Evolutionary conservation across 2,329 filamentous ascomycete species (phyloP), one percentile per base, ranked within the genome.

Genomic region (Samsoniella hepiali): DNA sequence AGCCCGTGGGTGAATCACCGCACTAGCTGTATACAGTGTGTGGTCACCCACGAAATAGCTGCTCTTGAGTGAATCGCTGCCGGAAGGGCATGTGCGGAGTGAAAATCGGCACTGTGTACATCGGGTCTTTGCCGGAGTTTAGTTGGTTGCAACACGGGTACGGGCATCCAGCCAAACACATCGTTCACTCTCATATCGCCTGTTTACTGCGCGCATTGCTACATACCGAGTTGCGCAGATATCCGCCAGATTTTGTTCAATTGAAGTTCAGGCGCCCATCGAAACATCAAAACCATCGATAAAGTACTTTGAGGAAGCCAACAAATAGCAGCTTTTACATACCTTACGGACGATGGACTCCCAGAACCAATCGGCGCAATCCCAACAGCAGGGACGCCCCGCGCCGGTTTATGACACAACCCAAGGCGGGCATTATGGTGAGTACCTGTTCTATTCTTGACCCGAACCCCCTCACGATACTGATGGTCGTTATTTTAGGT

Each of bases 351-450:
- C 58, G 59, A 79, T 79, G 77, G 77, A 79, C 65, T 69, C 75
- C 49, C 76, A 78, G 65, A 76, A 76, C 63, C 79, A 82, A 59
- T 77, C 82, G 66, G 78, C 79, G 64, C 76, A 84, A 65, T 78
- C 83, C 66, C 84, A 85, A 71, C 86, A 88, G 72, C 81, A 84
- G 72, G 81, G 79, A 70, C 84, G 85, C 68, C 80, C 83, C 67
- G 82, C 84, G 71, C 86, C 86, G 17, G 82, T 85, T n/a, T 93
- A 93, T 75, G 89, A 93, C 76, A 86, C 86, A 58, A 83, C 80
- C 69, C 87, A 90, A 72, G 90, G 89, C 65, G 90, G 90, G 60
- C 90, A 93, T 76, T 93, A 92, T 79, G 89, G 90, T 91, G 79
- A 77, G 83, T 51, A n/a, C 15, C 27, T 27, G 17, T 8, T 15